phyloP scores from a whole-genome alignment of 371 early-diverging fungal genomes.

The Mortierella sp. region DNA sequence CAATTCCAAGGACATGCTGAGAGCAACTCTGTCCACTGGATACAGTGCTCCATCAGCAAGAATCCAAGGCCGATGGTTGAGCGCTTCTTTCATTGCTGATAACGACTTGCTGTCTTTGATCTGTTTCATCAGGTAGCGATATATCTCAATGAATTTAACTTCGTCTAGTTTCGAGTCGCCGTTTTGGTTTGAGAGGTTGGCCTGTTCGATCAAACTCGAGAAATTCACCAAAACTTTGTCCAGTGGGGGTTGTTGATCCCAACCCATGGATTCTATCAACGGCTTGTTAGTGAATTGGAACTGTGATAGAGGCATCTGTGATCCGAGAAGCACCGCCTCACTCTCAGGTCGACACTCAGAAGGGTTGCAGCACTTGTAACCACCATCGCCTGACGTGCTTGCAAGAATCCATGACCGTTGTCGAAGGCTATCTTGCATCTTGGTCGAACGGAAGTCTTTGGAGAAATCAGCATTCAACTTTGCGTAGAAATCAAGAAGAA shows the following conservation, averaged over 20 bases:
- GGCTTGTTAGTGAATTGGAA: conserved; percentile 6
- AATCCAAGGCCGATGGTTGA: conserved; percentile 19
- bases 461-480: conserved; percentile 15
- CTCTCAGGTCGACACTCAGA: conserved; percentile 13
- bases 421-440: not conserved
- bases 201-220: not conserved
- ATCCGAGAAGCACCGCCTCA: conserved; percentile 12
- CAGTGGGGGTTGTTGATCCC: conserved; percentile 26
- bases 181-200: not conserved
- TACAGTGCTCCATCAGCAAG: conserved; percentile 13
- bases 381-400: not conserved
- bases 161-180: not conserved
- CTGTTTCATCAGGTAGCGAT: conserved; percentile 4
- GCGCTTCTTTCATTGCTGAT: not conserved
- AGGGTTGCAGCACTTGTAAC: conserved; percentile 3
- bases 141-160: conserved; percentile 5
- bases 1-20: conserved; percentile 13
- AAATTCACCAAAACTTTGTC: conserved; percentile 16
- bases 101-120: not conserved
- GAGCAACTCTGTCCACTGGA: conserved; percentile 17
- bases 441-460: not conserved
- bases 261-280: conserved; percentile 10
- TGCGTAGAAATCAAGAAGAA: conserved; percentile 5
- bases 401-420: conserved; percentile 26
- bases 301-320: conserved; percentile 6